These are phyloP conservation scores for Cutaneotrichosporon sp. DNA, from an alignment of 1,284 basidiomycete species.

Conservation along the genomic window DNA sequence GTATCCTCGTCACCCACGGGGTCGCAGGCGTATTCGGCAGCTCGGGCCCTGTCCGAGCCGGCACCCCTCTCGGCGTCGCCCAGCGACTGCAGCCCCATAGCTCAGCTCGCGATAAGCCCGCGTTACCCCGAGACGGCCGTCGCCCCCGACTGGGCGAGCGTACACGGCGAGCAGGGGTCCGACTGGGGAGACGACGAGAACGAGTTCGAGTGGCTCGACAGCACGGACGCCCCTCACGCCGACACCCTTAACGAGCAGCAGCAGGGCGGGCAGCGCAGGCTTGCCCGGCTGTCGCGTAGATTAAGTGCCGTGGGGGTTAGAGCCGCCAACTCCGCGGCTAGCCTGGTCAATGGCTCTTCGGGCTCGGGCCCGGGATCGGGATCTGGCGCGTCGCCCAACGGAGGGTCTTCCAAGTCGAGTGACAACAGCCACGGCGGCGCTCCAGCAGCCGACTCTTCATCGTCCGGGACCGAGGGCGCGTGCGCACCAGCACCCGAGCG, in stretches of 20 bases:
- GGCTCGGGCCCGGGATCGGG: neutral
- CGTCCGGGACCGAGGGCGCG: neutral
- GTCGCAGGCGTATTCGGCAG: neutral
- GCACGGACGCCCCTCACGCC: constrained; percentile 26
- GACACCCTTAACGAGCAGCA: constrained; percentile 3
- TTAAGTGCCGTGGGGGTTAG: constrained; percentile 8
- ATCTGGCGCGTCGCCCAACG: neutral
- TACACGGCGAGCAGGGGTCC: constrained; percentile 49
- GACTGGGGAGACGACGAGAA: constrained; percentile 53
- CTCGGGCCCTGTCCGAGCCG: constrained; percentile 8
- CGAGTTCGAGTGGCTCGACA: constrained; percentile 49
- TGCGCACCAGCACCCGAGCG: neutral
- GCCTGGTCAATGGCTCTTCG: neutral
- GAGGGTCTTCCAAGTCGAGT: neutral
- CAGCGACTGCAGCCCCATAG: neutral
- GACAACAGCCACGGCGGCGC: neutral
- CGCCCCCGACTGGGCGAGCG: constrained; percentile 32
- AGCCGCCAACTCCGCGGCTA: constrained; percentile 6
- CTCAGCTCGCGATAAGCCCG: constrained; percentile 7
- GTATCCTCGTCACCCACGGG: neutral
- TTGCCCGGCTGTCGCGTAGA: neutral
- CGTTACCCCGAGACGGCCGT: constrained; percentile 19
- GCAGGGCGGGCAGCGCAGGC: neutral
- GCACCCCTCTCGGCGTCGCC: constrained; percentile 1
- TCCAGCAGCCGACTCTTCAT: neutral